phyloP scores from a whole-genome alignment of 1,284 basidiomycete genomes.

The Cutaneotrichosporon sp. region DNA sequence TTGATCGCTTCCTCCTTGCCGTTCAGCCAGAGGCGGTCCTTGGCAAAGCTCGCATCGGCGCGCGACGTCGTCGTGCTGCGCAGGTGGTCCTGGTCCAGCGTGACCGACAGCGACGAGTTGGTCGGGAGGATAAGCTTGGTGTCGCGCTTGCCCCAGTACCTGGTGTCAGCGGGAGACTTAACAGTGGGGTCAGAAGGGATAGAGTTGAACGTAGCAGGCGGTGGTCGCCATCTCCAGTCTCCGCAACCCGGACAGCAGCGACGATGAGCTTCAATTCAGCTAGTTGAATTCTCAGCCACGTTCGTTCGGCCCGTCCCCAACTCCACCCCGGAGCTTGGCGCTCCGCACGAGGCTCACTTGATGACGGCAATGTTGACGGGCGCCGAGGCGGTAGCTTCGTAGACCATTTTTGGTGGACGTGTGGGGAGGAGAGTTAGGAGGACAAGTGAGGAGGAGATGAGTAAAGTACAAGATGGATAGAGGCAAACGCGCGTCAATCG shows the following conservation, averaged over 20 bases:
- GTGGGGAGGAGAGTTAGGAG: background rate
- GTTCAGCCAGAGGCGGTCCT: constrained; percentile 90
- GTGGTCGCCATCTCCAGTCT: background rate
- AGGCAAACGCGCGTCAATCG: background rate
- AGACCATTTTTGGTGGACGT: constrained; percentile 51
- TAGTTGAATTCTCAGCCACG: background rate
- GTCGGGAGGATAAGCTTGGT: constrained; percentile 93
- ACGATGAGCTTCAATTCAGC: too few relatives aligned
- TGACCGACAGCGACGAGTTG: constrained; percentile 96
- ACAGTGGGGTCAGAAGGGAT: too few relatives aligned
- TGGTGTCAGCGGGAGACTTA: constrained; percentile 45
- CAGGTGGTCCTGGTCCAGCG: constrained; percentile 93
- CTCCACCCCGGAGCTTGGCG: background rate
- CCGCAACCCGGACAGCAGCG: too few relatives aligned
- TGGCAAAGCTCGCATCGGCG: constrained; percentile 70
- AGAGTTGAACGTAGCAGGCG: background rate
- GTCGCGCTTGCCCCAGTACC: constrained; percentile 98
- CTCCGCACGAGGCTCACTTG: constrained; percentile 62
- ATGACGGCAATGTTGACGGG: constrained; percentile 97
- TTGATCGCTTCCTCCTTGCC: constrained; percentile 87
- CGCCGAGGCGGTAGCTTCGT: constrained; percentile 85
- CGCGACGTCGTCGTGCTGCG: constrained; percentile 90
- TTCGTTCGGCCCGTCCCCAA: too few relatives aligned
- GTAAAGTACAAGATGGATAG: background rate
- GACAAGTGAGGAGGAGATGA: background rate